Base-by-base conservation (phyloP, 495 filamentous ascomycete genomes). In the Penicillium fimorum region DNA sequence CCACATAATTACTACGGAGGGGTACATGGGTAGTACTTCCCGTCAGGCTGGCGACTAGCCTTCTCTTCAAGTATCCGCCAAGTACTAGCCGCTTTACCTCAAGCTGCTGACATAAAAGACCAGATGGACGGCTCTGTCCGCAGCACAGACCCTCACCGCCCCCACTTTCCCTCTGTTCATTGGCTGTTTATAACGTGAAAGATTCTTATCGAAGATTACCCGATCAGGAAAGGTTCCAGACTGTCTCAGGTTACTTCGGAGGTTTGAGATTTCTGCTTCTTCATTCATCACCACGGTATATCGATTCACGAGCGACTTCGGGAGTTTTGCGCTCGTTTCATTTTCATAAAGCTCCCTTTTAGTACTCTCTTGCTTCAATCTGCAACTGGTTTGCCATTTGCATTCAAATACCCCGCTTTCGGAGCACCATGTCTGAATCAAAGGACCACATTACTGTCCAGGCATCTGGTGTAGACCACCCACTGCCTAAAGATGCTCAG, bases 291-390 rank as follows among this genome's bases (percentile, higher is more conserved):
- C 11, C 38, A 17, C 38, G 45, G 29, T 20, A 47, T 2, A 18
- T 38, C 58, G 50, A 57, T 57, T 62, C 60, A 66, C 78, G 79
- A 78, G 78, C 78, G 79, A 82, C 79, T 82, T 82, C 71, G 73
- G 76, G 73, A 76, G 79, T 79, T 82, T 82, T 82, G 79, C 79
- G 79, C 77, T 80, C 79, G 79, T 74, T 64, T 41, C 50, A 64
- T 64, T 53, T 35, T 44, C 45, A 54, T 42, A 80, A 80, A 81
- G 70, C 76, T 79, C 76, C 76, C 65, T 33, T 46, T 4, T 18
- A 15, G 32, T 32, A 15, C 35, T 55, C 15, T 43, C 15, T 52
- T 27, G 44, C 33, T 30, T 42, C 41, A 42, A 41, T 40, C 56
- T 42, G 25, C 42, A 52, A 52, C 50, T 43, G 50, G 50, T 42